Percentiles rank a stretch among this genome's conserved stretches.
Conservation (phyloP, 257 asterid species). For the Forsythia suspensa region DNA sequence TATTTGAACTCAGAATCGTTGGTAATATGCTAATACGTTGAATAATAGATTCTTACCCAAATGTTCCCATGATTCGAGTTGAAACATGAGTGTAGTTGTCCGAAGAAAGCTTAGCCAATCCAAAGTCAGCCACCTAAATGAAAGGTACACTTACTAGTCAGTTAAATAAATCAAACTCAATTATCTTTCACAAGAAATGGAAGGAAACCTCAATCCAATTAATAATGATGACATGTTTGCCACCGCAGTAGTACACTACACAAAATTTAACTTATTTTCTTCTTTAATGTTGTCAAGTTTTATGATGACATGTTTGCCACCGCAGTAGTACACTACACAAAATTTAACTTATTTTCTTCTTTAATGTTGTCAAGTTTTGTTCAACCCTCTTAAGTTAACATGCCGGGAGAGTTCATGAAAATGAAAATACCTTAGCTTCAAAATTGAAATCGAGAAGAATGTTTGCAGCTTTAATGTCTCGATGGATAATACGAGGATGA, state of each 20-base stretch:
- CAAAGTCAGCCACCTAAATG: conserved; percentile 87
- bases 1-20: too few species aligned
- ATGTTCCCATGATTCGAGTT: conserved; percentile 95
- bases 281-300: background rate
- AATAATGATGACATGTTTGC: background rate
- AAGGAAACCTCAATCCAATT: background rate
- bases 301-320: background rate
- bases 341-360: background rate
- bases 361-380: background rate
- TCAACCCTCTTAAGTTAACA: background rate
- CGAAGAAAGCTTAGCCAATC: conserved; percentile 80
- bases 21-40: background rate
- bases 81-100: conserved; percentile 86
- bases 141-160: background rate
- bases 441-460: conserved; percentile 29
- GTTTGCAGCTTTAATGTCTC: conserved; percentile 33
- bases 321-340: background rate
- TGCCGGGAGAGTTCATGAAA: background rate
- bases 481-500: conserved; percentile 35
- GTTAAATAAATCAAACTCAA: too few species aligned
- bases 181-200: background rate
- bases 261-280: background rate
- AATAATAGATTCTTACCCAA: conserved; percentile 52
- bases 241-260: background rate
- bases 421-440: conserved; percentile 28